Base-by-base conservation (phyloP, 495 filamentous ascomycete species). In the Trichoderma orchidacearum region DNA sequence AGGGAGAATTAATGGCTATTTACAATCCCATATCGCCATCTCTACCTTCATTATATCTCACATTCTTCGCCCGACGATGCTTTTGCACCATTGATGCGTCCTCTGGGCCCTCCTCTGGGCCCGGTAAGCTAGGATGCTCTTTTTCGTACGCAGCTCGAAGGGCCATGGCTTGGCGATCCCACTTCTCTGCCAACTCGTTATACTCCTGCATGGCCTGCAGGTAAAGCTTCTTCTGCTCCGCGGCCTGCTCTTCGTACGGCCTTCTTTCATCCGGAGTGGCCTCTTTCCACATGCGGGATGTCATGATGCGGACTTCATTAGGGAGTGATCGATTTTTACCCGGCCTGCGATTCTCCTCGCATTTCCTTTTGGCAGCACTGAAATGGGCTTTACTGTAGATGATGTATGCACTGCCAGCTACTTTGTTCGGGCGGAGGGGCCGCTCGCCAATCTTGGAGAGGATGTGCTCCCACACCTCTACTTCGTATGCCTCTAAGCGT, bases 211-310 rank as follows among this genome's bases (percentile, higher is more conserved):
- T 65, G 3, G 75, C 73, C 58, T 78, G 73, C n/a, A 72, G 73
- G 62, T 88, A 84, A 5, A 62, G 70, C 52, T 77, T 73, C 58
- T 87, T 89, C 58, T 86, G 81, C 17, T 73, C 77, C 58, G 85
- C 80, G 4, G 84, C 84, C 63, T 82, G 75, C 34, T 87, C 84
- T 55, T 88, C 71, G 61, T 87, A 96, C 27, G 89, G 90, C 64
- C 77, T 72, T 65, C 85, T 86, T 58, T 78, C 76, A 31, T 84
- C 86, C 8, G 78, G 76, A 3, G 73, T 62, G 0, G 86, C 84
- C 55, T 87, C 83, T 59, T 86, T 84, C 93, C 93, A 98, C 87
- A 90, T 90, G 62, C 84, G 81, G 17, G 90, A 87, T 18, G 92
- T 76, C 58, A 86, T 87, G 8, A 81, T 76, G 31, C 93, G 85